Evolutionary conservation across 1,139 yeast species (phyloP).

Genomic region (Suhomyces atakaporum): DNA sequence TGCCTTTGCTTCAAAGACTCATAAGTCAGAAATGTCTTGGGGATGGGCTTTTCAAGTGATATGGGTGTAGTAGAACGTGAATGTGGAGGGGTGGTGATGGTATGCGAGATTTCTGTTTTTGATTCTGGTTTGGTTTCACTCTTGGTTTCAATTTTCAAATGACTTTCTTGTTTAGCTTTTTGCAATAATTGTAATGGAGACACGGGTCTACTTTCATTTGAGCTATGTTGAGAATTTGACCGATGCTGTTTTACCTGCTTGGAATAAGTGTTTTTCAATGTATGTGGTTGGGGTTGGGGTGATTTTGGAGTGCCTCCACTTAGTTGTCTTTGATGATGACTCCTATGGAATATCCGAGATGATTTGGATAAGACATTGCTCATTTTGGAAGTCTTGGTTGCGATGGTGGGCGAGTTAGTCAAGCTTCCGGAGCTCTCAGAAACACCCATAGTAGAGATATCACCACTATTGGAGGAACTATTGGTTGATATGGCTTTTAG

Average conservation of each 20-base stretch:
- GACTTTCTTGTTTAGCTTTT: conserved; percentile 8
- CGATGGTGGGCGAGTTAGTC: conserved; percentile 12
- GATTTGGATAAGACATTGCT: conserved; percentile 36
- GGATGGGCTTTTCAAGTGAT: conserved; percentile 4
- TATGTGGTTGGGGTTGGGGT: conserved; percentile 15
- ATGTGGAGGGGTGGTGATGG: conserved; percentile 5
- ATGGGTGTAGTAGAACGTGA: conserved; percentile 7
- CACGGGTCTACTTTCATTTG: conserved; percentile 24
- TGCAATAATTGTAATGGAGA: conserved; percentile 23
- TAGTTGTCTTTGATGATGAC: conserved; percentile 18
- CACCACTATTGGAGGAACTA: conserved; percentile 8
- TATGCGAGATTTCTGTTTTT: conserved; percentile 1
- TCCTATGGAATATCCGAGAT: conserved; percentile 34
- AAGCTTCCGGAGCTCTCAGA: conserved; percentile 3
- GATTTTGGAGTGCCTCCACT: conserved; percentile 16
- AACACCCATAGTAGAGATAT: conserved; percentile 5
- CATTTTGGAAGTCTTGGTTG: conserved; percentile 22
- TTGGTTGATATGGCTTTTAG: conserved; percentile 9
- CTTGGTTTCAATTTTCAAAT: neutral
- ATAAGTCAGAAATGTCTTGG: neutral
- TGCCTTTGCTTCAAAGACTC: conserved; percentile 1
- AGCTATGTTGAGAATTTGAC: conserved; percentile 27
- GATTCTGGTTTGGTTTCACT: neutral
- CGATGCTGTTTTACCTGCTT: conserved; percentile 37
- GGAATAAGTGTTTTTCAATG: conserved; percentile 33